Conservation (phyloP, 495 filamentous ascomycete genomes). For the Trichoderma orchidacearum region DNA sequence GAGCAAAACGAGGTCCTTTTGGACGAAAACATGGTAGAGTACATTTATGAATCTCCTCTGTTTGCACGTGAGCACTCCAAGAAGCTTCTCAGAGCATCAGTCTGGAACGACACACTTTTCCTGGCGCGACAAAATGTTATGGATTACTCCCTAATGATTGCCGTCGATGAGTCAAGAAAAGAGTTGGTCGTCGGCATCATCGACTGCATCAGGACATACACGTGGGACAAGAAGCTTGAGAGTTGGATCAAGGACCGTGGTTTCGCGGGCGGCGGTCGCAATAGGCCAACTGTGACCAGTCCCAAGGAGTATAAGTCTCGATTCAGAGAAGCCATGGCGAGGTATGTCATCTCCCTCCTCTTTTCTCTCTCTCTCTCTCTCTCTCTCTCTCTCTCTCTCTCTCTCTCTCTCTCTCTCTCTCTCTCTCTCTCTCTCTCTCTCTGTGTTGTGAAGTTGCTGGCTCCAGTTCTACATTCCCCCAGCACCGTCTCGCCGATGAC, state of each 20-base stretch:
- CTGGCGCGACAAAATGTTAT: slow-evolving; percentile 87
- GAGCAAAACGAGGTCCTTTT: slow-evolving; percentile 92
- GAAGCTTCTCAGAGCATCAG: slow-evolving; percentile 70
- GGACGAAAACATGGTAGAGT: slow-evolving; percentile 99
- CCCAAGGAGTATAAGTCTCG: slow-evolving; percentile 95
- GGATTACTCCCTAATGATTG: slow-evolving; percentile 98
- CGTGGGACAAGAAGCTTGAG: slow-evolving; percentile 98
- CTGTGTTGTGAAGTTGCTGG: no score
- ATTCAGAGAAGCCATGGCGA: slow-evolving; percentile 91
- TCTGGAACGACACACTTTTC: slow-evolving; percentile 96
- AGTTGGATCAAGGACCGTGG: slow-evolving; percentile 97
- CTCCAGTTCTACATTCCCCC: no score
- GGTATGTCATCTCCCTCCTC: slow-evolving; percentile 26
- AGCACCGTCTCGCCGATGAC: no score
- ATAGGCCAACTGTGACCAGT: slow-evolving; percentile 88
- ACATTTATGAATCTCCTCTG: slow-evolving; percentile 92
- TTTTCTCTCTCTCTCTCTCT: not conserved
- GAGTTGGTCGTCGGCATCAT: slow-evolving; percentile 97
- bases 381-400: no score
- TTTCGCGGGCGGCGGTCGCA: slow-evolving; percentile 70
- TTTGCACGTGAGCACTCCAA: slow-evolving; percentile 91
- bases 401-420: no score
- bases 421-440: no score
- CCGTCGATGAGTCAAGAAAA: slow-evolving; percentile 76
- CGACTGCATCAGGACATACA: slow-evolving; percentile 96